Conservation (phyloP, 2,329 filamentous ascomycete species). For the Fusarium chaquense region DNA sequence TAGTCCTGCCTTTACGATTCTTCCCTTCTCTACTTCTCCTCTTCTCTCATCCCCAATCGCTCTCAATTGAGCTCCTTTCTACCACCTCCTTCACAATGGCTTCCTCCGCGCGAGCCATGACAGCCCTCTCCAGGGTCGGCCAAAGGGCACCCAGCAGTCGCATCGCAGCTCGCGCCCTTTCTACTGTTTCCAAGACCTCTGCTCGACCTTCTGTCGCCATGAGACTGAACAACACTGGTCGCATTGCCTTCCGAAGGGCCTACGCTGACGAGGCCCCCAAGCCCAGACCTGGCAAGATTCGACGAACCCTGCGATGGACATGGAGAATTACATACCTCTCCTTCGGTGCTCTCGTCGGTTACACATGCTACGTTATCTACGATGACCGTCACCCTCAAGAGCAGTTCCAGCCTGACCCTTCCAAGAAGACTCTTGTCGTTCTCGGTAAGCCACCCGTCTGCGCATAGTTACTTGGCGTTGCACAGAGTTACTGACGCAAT, state of each 20-base stretch:
- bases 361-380: slow-evolving; percentile 85
- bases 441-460: slow-evolving; percentile 72
- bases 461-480: slow-evolving; percentile 21
- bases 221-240: slow-evolving; percentile 53
- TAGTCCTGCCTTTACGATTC: slow-evolving; percentile 30
- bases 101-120: slow-evolving; percentile 60
- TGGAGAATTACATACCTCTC: slow-evolving; percentile 88
- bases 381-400: slow-evolving; percentile 82
- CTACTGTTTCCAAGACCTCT: slow-evolving; percentile 49
- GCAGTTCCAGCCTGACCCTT: slow-evolving; percentile 82
- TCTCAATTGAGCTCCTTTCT: slow-evolving; percentile 45
- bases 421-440: slow-evolving; percentile 96
- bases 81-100: slow-evolving; percentile 55
- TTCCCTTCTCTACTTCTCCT: background rate
- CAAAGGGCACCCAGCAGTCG: slow-evolving; percentile 48
- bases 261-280: slow-evolving; percentile 65
- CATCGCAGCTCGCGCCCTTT: slow-evolving; percentile 52
- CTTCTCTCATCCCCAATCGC: slow-evolving; percentile 29
- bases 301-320: slow-evolving; percentile 77
- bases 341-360: slow-evolving; percentile 74
- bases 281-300: slow-evolving; percentile 69
- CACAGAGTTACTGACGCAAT: slow-evolving; percentile 42
- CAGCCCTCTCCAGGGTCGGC: slow-evolving; percentile 51
- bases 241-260: slow-evolving; percentile 57
- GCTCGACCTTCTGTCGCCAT: slow-evolving; percentile 52